phyloP scores from a whole-genome alignment of 441 rosid species.

The Dalechampia spathulata region DNA sequence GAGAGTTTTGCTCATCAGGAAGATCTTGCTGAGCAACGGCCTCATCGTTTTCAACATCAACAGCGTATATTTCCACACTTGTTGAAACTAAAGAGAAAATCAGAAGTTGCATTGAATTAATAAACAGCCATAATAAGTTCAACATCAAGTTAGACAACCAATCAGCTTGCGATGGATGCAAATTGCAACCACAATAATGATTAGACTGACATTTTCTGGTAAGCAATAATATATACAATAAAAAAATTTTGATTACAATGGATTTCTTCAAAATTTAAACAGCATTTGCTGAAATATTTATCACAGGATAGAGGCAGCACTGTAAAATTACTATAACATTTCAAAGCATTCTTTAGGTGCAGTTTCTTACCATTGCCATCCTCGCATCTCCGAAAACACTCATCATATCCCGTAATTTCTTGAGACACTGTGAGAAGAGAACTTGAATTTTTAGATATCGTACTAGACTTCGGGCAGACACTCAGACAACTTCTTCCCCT shows the following conservation, averaged over 20 bases:
- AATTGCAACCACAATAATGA: not conserved
- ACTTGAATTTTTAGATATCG: slow-evolving; percentile 41
- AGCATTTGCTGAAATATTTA: not conserved
- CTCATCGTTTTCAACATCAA: slow-evolving; percentile 23
- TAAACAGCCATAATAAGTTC: not conserved
- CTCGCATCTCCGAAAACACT: slow-evolving; percentile 25
- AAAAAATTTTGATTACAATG: not conserved
- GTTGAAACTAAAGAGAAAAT: slow-evolving; percentile 22
- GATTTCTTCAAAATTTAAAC: not conserved
- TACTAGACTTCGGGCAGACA: slow-evolving; percentile 46
- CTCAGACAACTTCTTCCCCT: slow-evolving; percentile 46
- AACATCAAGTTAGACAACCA: not conserved
- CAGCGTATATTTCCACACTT: slow-evolving; percentile 19
- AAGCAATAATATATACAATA: not conserved
- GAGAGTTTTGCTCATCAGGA: slow-evolving; percentile 22
- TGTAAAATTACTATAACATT: not conserved
- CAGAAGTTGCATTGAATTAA: slow-evolving; percentile 5
- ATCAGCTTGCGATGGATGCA: not conserved
- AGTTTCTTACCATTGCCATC: slow-evolving; percentile 30
- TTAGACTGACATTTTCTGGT: not conserved
- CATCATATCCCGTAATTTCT: slow-evolving; percentile 26
- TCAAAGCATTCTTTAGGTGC: slow-evolving; percentile 5
- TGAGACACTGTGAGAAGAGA: slow-evolving; percentile 27
- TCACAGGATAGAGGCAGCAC: not conserved
- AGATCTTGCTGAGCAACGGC: slow-evolving; percentile 20